A percentile compares a stretch with the other conserved stretches of the same genome.
phyloP scores from a whole-genome alignment of 352 stramenopile genomes.

The Globisporangium okanoganense region DNA sequence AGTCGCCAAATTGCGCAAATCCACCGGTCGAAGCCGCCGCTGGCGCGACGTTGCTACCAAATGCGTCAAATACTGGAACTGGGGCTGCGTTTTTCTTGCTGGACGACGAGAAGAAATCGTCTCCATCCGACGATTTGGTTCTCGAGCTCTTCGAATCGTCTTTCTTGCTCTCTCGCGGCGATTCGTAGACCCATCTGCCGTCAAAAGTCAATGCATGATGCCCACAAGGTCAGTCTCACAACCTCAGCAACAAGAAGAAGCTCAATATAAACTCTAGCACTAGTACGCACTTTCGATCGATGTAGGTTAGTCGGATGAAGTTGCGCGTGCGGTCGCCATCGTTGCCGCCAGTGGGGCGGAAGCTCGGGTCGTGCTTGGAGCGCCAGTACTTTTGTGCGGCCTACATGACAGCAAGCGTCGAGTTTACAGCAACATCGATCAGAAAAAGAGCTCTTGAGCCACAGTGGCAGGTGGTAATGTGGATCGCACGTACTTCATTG shows the following conservation, averaged over 20 bases:
- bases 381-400: constrained; percentile 84
- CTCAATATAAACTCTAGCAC: neutral
- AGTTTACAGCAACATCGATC: constrained; percentile 1
- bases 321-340: constrained; percentile 84
- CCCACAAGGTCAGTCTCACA: neutral
- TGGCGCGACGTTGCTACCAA: constrained; percentile 14
- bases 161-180: constrained; percentile 47
- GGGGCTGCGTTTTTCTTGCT: constrained; percentile 20
- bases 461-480: neutral
- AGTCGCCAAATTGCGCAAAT: constrained; percentile 72
- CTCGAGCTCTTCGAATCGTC: constrained; percentile 35
- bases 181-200: constrained; percentile 75
- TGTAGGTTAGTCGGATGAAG: constrained; percentile 86
- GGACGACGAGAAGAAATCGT: constrained; percentile 47
- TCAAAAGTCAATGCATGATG: neutral
- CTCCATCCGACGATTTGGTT: constrained; percentile 30
- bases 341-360: constrained; percentile 62
- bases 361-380: constrained; percentile 77
- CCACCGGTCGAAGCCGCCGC: constrained; percentile 18
- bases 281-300: constrained; percentile 73
- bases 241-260: neutral
- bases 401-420: constrained; percentile 19
- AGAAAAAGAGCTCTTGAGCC: neutral
- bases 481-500: constrained; percentile 67
- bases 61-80: constrained; percentile 31